Conservation (phyloP, 164 flowering plant species). For the Nelumbo lutea region DNA sequence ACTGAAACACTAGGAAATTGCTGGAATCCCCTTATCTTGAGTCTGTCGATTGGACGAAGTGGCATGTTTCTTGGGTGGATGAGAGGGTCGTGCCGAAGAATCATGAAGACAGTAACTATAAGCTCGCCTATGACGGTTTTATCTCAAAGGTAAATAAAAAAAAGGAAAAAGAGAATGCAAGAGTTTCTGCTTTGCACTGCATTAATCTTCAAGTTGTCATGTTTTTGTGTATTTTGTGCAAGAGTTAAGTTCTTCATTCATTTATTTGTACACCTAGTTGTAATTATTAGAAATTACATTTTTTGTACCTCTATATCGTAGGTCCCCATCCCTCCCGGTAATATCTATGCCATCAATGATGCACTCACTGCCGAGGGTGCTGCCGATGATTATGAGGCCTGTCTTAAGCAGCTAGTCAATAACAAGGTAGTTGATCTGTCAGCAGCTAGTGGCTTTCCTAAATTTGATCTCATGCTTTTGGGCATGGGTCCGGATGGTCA, state of each 20-base stretch:
- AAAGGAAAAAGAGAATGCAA: no score
- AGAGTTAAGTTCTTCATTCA: no score
- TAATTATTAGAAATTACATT: background rate
- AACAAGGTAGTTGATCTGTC: constrained; percentile 32
- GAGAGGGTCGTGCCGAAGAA: constrained; percentile 73
- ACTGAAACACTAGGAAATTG: constrained; percentile 42
- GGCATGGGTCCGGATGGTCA: constrained; percentile 70
- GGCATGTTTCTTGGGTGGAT: constrained; percentile 87
- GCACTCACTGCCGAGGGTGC: constrained; percentile 70
- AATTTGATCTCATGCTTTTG: constrained; percentile 68
- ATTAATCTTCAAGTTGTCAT: no score
- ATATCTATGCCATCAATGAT: constrained; percentile 73
- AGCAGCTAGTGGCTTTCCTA: constrained; percentile 47
- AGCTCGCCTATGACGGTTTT: constrained; percentile 67
- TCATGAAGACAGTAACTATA: constrained; percentile 71
- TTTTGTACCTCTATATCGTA: constrained; percentile 16
- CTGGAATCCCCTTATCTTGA: constrained; percentile 55
- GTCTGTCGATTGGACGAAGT: constrained; percentile 62
- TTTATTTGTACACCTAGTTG: no score
- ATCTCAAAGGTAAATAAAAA: constrained; percentile 51
- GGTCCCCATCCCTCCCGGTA: constrained; percentile 60
- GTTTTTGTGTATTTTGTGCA: no score
- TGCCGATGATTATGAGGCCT: constrained; percentile 72
- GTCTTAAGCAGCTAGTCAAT: constrained; percentile 50
- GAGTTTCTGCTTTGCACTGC: background rate